A percentile compares a stretch with the other conserved stretches of the same genome.
These are phyloP conservation scores for Microthlaspi erraticum DNA, from an alignment of 345 rosid species.

Conservation along the genomic window DNA sequence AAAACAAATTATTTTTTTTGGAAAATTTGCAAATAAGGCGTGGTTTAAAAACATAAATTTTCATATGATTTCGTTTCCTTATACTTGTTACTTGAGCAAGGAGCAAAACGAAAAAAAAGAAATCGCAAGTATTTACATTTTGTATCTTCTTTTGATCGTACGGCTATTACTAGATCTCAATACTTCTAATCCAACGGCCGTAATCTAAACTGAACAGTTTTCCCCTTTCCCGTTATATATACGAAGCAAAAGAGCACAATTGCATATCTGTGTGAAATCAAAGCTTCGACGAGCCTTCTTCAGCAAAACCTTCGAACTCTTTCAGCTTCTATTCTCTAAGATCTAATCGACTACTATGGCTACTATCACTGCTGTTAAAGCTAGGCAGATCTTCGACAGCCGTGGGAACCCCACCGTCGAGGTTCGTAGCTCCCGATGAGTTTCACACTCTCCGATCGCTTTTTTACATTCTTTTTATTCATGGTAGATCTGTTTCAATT, in stretches of 20 bases:
- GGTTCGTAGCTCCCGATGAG: slow-evolving; percentile 45
- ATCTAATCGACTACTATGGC: slow-evolving; percentile 48
- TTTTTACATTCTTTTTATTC: neutral
- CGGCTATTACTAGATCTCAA: neutral
- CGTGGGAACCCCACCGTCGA: slow-evolving; percentile 98
- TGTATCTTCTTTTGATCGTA: slow-evolving; percentile 12
- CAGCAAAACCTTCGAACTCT: neutral
- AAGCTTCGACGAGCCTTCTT: slow-evolving; percentile 1
- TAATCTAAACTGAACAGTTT: slow-evolving; percentile 4
- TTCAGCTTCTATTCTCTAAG: neutral
- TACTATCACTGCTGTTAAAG: slow-evolving; percentile 65
- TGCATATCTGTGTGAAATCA: neutral
- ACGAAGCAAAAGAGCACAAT: neutral
- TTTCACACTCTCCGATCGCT: neutral
- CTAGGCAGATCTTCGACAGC: slow-evolving; percentile 95
- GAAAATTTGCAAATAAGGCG: too few relatives aligned
- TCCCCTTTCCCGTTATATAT: slow-evolving; percentile 19
- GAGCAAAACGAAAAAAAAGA: slow-evolving; percentile 19
- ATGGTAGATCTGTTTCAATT: slow-evolving; percentile 25
- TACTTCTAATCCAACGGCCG: slow-evolving; percentile 24
- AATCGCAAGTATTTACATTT: slow-evolving; percentile 16
- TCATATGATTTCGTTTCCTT: too few relatives aligned
- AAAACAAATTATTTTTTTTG: too few relatives aligned
- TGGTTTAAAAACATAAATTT: too few relatives aligned
- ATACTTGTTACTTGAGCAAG: slow-evolving; percentile 24